Evolutionary conservation across 306 rosid species (phyloP).

Genomic region (Quercus rubra): DNA sequence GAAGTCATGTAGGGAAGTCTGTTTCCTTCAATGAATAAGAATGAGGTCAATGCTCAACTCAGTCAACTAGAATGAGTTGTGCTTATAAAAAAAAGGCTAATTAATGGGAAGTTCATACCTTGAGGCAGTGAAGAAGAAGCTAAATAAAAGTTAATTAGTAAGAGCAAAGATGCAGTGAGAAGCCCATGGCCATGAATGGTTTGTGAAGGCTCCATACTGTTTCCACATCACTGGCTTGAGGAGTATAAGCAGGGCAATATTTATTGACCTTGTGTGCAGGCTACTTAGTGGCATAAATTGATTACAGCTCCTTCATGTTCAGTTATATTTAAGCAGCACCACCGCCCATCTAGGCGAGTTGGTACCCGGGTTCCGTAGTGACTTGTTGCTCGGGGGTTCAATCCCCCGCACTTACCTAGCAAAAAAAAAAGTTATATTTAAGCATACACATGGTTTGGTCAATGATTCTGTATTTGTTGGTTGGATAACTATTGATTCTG

Average conservation of each 20-base stretch:
- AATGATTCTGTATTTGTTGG: constrained; percentile 42
- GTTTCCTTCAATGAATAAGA: constrained; percentile 21
- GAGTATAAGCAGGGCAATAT: constrained; percentile 22
- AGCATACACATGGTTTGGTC: constrained; percentile 44
- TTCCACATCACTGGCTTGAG: constrained; percentile 10
- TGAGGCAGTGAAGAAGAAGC: constrained; percentile 37
- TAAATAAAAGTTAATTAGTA: constrained; percentile 22
- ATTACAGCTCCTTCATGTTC: constrained; percentile 26
- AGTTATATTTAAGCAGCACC: constrained; percentile 6
- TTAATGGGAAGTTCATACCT: constrained; percentile 29
- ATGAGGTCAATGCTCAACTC: constrained; percentile 1
- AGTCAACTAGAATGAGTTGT: background rate
- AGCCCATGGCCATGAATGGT: constrained; percentile 16
- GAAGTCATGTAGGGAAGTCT: constrained; percentile 57
- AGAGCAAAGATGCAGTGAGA: constrained; percentile 26
- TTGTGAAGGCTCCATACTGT: constrained; percentile 39
- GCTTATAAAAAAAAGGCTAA: background rate
- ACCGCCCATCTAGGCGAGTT: too few relatives aligned
- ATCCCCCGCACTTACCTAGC: too few relatives aligned
- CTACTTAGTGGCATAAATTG: constrained; percentile 37
- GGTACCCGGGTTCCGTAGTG: too few relatives aligned
- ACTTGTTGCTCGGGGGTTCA: too few relatives aligned
- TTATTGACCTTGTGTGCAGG: constrained; percentile 30
- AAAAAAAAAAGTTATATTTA: background rate
- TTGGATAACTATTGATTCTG: constrained; percentile 37